phyloP scores from a whole-genome alignment of 2,329 filamentous ascomycete genomes.

The Aspergillus viridinutans region DNA sequence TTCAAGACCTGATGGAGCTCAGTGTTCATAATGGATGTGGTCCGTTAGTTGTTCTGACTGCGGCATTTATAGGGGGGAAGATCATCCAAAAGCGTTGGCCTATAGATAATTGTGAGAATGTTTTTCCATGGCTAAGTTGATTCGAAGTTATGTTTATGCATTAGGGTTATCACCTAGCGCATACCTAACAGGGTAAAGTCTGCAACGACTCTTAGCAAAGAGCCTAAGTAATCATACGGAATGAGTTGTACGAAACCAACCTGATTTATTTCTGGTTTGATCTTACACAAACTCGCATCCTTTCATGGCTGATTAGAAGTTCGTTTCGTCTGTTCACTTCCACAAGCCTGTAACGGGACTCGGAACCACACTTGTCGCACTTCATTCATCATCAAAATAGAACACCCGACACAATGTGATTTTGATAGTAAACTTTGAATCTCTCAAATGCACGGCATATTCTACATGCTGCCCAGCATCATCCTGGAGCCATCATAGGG shows the following conservation, averaged over 20 bases:
- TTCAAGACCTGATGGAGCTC: conserved; percentile 19
- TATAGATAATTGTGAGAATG: neutral
- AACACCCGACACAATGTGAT: neutral
- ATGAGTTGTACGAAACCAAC: neutral
- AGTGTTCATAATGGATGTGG: conserved; percentile 9
- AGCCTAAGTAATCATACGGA: neutral
- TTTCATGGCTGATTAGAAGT: neutral
- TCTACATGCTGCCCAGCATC: neutral
- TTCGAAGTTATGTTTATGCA: neutral
- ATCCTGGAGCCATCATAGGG: neutral
- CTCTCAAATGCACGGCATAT: neutral
- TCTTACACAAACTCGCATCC: neutral
- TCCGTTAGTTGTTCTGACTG: neutral
- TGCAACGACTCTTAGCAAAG: neutral
- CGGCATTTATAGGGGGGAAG: neutral
- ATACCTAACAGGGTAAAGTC: neutral
- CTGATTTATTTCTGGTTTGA: neutral
- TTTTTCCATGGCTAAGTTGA: neutral
- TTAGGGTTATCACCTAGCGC: neutral
- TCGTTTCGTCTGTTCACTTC: neutral
- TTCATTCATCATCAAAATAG: neutral
- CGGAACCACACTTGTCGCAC: neutral
- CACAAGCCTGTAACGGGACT: neutral
- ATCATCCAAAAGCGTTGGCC: neutral
- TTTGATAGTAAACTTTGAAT: neutral